Conservation (phyloP, 2,329 filamentous ascomycete species). For the Fusarium transvaalense region DNA sequence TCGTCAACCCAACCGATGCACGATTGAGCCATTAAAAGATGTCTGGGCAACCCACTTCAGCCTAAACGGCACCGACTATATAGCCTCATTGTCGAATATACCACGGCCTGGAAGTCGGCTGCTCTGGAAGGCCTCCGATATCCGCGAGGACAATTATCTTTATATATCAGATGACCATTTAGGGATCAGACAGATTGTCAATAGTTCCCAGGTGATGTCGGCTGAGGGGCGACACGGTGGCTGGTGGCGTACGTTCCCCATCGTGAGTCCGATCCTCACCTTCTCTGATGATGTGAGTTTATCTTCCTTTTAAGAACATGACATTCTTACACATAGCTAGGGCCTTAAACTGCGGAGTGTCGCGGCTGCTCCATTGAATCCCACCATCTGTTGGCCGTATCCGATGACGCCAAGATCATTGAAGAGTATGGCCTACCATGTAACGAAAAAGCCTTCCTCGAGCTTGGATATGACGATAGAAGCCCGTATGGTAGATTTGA, state of each 20-base stretch:
- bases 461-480: background rate
- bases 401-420: conserved; percentile 11
- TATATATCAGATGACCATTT: conserved; percentile 34
- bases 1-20: background rate
- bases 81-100: conserved; percentile 25
- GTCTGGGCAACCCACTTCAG: conserved; percentile 27
- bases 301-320: rapidly evolving
- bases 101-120: background rate
- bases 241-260: conserved; percentile 33
- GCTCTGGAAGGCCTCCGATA: background rate
- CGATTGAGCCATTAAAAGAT: conserved; percentile 13
- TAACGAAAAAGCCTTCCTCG: background rate
- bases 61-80: conserved; percentile 29
- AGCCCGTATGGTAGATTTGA: conserved; percentile 18
- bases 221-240: background rate
- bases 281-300: conserved; percentile 26
- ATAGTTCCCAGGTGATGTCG: background rate
- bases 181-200: conserved; percentile 23
- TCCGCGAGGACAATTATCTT: background rate
- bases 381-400: conserved; percentile 17
- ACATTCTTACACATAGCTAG: conserved; percentile 11
- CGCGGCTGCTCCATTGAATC: background rate
- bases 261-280: background rate
- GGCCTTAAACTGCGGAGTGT: conserved; percentile 29
- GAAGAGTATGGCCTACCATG: conserved; percentile 9